phyloP scores from a whole-genome alignment of 2,329 filamentous ascomycete genomes.

The Sporothrix schenckii region DNA sequence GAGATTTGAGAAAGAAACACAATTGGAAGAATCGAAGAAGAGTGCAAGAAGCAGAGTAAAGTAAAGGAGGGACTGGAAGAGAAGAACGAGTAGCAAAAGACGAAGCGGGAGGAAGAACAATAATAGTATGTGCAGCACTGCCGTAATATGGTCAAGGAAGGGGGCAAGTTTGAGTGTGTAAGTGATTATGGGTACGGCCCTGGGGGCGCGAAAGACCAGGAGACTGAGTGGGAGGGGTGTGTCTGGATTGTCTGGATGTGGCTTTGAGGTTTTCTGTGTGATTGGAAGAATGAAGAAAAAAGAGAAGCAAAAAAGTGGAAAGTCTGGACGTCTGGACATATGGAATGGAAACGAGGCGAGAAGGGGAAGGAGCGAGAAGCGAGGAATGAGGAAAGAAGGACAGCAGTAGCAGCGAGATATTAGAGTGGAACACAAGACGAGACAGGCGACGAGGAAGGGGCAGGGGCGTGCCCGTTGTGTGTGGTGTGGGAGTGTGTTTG shows the following conservation, averaged over 20 bases:
- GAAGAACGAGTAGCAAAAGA: constrained; percentile 6
- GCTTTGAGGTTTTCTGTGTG: background rate
- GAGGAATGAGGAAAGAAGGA: constrained; percentile 33
- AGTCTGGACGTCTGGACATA: background rate
- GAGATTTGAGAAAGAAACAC: background rate
- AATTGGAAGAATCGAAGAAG: constrained; percentile 15
- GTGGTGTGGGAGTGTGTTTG: constrained; percentile 34
- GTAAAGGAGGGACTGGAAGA: constrained; percentile 28
- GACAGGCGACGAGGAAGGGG: constrained; percentile 35
- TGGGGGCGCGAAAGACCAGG: constrained; percentile 1
- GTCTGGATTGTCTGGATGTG: constrained; percentile 24
- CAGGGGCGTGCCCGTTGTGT: constrained; percentile 36
- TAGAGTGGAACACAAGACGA: constrained; percentile 35
- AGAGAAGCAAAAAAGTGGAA: constrained; percentile 3
- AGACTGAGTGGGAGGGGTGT: constrained; percentile 21
- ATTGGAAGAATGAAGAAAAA: constrained; percentile 8
- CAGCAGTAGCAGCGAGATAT: constrained; percentile 33
- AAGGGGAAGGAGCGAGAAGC: constrained; percentile 16
- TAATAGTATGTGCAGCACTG: background rate
- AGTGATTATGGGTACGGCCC: constrained; percentile 16
- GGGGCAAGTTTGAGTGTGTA: constrained; percentile 3
- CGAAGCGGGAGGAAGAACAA: background rate
- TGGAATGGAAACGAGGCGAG: constrained; percentile 27
- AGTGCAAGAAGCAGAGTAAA: constrained; percentile 13
- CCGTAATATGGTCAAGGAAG: background rate